Evolutionary conservation across 345 rosid species (phyloP), one percentile per base, ranked within the genome.

Genomic region (Eucalyptus tenuipes): DNA sequence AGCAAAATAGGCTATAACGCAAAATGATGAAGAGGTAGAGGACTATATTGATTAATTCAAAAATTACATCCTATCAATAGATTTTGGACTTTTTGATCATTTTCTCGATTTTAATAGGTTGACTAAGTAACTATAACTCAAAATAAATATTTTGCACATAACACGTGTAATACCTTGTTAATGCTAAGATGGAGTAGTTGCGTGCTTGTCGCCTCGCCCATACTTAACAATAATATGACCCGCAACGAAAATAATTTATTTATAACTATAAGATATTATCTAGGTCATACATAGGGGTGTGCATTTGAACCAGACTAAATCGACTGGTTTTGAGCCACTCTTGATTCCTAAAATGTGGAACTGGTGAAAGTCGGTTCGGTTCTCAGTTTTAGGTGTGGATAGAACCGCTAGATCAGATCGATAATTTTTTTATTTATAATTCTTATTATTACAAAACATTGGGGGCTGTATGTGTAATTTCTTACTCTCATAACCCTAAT

Each of bases 311-410:
- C 0, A 4, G 13, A 55, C 61, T 24, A 55, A 20, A 55, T 55
- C 3, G 0, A 10, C 13, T 2, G 0, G 27, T 55, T 55, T 24
- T 55, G 27, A 24, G 61, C 0, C 5, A 24, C 27, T 55, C 61
- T 1, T 1, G 3, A 10, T 55, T 55, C 29, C 61, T 55, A 55
- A 55, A 55, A 55, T 55, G 6, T 22, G 29, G 13, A 55, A 55
- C 1, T 2, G 3, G 5, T 55, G 27, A 22, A 55, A 52, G 2
- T 52, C 3, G 2, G 0, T 55, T 24, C 0, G 3, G 0, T 55
- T 55, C 0, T 8, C 13, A 55, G 6, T 24, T 55, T 22, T 55
- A 24, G 61, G 2, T 55, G 0, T 24, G 29, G 2, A 55, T 4
- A 55, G 13, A 55, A 55, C 4, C 6, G 9, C 6, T 0, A 1